These are phyloP conservation scores for Escallonia herrerae DNA, from an alignment of 129 eudicot species.

Conservation along the genomic window DNA sequence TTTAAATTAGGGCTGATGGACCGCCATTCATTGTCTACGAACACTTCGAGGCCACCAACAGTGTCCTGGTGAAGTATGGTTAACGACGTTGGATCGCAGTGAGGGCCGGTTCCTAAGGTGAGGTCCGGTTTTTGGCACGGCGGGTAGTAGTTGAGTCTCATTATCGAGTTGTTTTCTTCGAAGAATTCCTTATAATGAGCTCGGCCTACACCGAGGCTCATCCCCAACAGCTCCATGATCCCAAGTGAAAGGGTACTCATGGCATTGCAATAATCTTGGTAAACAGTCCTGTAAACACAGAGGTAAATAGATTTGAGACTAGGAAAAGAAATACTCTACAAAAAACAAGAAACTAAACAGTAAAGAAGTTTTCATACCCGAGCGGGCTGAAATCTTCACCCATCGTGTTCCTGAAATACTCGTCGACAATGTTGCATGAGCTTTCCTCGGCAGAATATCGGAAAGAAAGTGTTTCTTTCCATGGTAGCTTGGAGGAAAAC, in stretches of 20 bases:
- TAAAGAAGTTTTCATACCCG: constrained; percentile 28
- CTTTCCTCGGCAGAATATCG: constrained; percentile 31
- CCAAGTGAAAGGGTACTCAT: constrained; percentile 58
- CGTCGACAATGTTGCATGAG: constrained; percentile 38
- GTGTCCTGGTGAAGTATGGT: constrained; percentile 69
- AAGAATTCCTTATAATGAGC: constrained; percentile 41
- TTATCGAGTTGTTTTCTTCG: constrained; percentile 46
- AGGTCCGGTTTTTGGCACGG: constrained; percentile 58
- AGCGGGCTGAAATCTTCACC: constrained; percentile 38
- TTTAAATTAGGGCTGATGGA: constrained; percentile 40
- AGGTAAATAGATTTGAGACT: not conserved
- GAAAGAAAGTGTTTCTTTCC: constrained; percentile 72
- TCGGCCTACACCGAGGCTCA: constrained; percentile 50
- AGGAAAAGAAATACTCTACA: not conserved
- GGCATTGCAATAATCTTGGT: constrained; percentile 54
- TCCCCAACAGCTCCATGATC: constrained; percentile 66
- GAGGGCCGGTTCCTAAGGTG: constrained; percentile 72
- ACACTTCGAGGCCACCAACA: constrained; percentile 66
- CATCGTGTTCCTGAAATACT: constrained; percentile 40
- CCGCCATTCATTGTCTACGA: constrained; percentile 55
- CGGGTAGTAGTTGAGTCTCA: constrained; percentile 72
- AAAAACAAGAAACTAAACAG: not conserved
- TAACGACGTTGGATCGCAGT: constrained; percentile 65
- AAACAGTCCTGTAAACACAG: constrained; percentile 33
- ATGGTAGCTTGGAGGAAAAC: constrained; percentile 56